Evolutionary conservation across 1,139 yeast genomes (phyloP).

Genomic region (Suhomyces panamericanus): DNA sequence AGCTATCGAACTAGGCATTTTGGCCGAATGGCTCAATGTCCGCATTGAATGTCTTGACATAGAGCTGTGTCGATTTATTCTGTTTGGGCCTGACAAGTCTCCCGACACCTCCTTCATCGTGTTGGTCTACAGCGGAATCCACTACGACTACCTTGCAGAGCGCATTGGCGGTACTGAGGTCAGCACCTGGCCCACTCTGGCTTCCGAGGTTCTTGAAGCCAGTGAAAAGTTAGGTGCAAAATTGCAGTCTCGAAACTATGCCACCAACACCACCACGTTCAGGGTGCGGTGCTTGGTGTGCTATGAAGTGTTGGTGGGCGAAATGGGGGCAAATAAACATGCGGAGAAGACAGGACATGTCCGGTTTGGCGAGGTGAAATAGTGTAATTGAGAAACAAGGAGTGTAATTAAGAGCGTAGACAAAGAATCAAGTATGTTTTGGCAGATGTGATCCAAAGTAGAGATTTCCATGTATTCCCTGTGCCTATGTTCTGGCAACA

Average conservation of each 20-base stretch:
- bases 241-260: slow-evolving; percentile 55
- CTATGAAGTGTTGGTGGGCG: slow-evolving; percentile 56
- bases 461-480: too few relatives aligned
- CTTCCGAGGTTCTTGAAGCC: slow-evolving; percentile 33
- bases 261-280: slow-evolving; percentile 68
- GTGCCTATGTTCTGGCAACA: too few relatives aligned
- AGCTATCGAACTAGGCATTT: slow-evolving; percentile 72
- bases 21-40: slow-evolving; percentile 54
- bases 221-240: slow-evolving; percentile 42
- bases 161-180: slow-evolving; percentile 27
- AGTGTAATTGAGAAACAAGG: background rate
- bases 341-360: slow-evolving; percentile 65
- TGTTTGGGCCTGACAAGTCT: slow-evolving; percentile 48
- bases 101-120: slow-evolving; percentile 44
- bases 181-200: slow-evolving; percentile 9
- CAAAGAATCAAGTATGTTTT: too few relatives aligned
- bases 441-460: too few relatives aligned
- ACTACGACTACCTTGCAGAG: slow-evolving; percentile 61
- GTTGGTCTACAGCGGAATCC: slow-evolving; percentile 70
- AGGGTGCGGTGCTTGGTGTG: slow-evolving; percentile 61
- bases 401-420: too few relatives aligned
- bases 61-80: slow-evolving; percentile 60
- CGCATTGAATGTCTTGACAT: slow-evolving; percentile 67
- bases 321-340: slow-evolving; percentile 65
- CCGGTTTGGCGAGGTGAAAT: slow-evolving; percentile 61